Base-by-base conservation (phyloP, 495 filamentous ascomycete genomes). In the Pseudomonodictys pantanalensis region DNA sequence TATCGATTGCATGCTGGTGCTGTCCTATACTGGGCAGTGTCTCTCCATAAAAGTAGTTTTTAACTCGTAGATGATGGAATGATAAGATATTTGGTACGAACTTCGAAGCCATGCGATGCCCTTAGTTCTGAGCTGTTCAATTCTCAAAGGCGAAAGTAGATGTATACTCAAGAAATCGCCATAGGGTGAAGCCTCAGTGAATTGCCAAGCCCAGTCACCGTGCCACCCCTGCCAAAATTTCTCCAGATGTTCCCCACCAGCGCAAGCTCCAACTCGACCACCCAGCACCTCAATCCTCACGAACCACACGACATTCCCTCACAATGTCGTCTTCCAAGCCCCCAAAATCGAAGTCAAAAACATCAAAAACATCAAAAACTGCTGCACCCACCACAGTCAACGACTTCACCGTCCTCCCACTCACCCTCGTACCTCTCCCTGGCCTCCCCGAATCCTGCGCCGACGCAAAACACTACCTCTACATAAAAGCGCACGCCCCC, bases 401-500 rank as follows among this genome's bases (percentile, higher is more conserved):
- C 25, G 67, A 64, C 58, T 74, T 70, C 61, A 66, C 62, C n/a
- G 51, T 69, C 43, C 66, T 73, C 25, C 71, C 69, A 0, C 55
- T 72, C 47, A 38, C 52, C 23, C 50, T 62, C 44, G 56, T 51
- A 41, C 35, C 52, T 25, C 39, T 28, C 30, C 50, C 39, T 3
- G 15, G 54, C 8, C 52, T 67, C 9, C 64, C 58, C 17, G 35
- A 56, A 20, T 4, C 26, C 43, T 46, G 9, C 55, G n/a, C 43
- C 3, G 20, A 29, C 11, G 23, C 60, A 43, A 83, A 78, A 45
- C 93, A 98, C 75, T 89, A 90, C 75, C 78, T 97, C 69, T 96
- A 96, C 73, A 72, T 97, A 49, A 88, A 87, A 53, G 83, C 82
- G 28, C 90, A 97, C 69, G 79, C 84, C 41, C 91, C 87, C 54